Evolutionary conservation across 169 alveolate genomes (phyloP).

Genomic region (Eimeria maxima): DNA sequence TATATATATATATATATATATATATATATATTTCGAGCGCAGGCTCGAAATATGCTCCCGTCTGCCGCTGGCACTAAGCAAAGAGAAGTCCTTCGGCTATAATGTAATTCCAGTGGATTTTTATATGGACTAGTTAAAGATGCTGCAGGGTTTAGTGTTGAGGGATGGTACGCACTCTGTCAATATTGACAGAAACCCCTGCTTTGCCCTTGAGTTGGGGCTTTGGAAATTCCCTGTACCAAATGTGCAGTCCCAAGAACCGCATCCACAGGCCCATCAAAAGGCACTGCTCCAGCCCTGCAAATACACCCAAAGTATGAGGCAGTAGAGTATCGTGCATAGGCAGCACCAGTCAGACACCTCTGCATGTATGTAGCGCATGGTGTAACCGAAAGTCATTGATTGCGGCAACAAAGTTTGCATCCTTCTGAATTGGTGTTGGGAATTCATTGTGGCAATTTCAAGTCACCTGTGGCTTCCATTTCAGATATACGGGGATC

Average conservation of each 20-base stretch:
- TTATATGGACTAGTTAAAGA: neutral
- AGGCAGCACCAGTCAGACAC: neutral
- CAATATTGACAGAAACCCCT: slow-evolving; percentile 70
- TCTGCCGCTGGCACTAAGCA: neutral
- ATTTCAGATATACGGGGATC: slow-evolving; percentile 82
- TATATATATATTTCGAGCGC: too few relatives aligned
- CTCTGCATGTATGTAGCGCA: neutral
- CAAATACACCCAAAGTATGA: neutral
- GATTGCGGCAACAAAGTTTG: neutral
- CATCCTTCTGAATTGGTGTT: neutral
- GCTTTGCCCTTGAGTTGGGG: slow-evolving; percentile 80
- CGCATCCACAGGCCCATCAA: slow-evolving; percentile 85
- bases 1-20: too few relatives aligned
- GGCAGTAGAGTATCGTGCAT: neutral
- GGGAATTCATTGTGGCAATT: neutral
- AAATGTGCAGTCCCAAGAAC: slow-evolving; percentile 82
- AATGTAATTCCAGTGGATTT: neutral
- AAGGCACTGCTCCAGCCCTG: slow-evolving; percentile 82
- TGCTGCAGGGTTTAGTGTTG: neutral
- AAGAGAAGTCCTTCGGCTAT: neutral
- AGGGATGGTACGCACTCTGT: slow-evolving; percentile 32
- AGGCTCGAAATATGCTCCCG: too few relatives aligned
- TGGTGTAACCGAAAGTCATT: neutral
- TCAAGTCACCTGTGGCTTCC: slow-evolving; percentile 78
- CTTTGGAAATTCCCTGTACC: slow-evolving; percentile 80